A percentile compares a stretch with the other conserved stretches of the same genome.
These are phyloP conservation scores for Lactarius hengduanensis DNA, from an alignment of 768 basidiomycete genomes.

Conservation along the genomic window DNA sequence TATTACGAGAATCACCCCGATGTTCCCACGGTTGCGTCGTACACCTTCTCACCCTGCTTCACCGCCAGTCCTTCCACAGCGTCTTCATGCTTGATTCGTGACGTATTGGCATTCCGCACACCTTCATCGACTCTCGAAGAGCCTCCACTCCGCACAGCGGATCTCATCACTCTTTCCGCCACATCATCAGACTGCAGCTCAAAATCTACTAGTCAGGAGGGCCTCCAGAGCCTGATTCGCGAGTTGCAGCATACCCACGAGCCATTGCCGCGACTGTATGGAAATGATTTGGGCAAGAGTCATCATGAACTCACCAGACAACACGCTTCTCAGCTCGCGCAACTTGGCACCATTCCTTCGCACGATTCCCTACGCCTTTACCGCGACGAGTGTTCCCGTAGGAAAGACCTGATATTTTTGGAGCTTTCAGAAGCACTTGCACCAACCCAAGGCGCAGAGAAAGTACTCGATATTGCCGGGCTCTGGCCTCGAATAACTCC, in stretches of 20 bases:
- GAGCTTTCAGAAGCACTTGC: constrained; percentile 4
- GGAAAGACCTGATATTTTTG: background rate
- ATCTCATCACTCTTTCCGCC: too few species aligned
- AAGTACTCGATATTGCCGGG: background rate
- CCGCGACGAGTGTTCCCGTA: background rate
- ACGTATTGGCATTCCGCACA: background rate
- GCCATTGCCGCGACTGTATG: constrained; percentile 6
- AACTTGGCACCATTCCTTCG: background rate
- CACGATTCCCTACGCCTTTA: constrained; percentile 1
- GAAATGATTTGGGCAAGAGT: constrained; percentile 12
- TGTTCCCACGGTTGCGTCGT: background rate
- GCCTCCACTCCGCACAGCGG: background rate
- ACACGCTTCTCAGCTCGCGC: background rate
- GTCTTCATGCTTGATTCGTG: background rate
- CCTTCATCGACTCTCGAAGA: too few species aligned
- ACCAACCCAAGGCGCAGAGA: constrained; percentile 5
- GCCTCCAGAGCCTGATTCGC: constrained; percentile 3
- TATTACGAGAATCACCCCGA: background rate
- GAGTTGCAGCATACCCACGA: constrained; percentile 4
- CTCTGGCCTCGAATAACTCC: constrained; percentile 22
- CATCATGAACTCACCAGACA: background rate
- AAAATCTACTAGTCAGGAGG: background rate
- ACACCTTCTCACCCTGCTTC: background rate
- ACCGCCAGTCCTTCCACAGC: background rate
- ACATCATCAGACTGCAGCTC: background rate